Percentiles rank a stretch among this genome's conserved stretches.
These are phyloP conservation scores for Purpureocillium lavendulum DNA, from an alignment of 2,329 filamentous ascomycete species.

Conservation along the genomic window DNA sequence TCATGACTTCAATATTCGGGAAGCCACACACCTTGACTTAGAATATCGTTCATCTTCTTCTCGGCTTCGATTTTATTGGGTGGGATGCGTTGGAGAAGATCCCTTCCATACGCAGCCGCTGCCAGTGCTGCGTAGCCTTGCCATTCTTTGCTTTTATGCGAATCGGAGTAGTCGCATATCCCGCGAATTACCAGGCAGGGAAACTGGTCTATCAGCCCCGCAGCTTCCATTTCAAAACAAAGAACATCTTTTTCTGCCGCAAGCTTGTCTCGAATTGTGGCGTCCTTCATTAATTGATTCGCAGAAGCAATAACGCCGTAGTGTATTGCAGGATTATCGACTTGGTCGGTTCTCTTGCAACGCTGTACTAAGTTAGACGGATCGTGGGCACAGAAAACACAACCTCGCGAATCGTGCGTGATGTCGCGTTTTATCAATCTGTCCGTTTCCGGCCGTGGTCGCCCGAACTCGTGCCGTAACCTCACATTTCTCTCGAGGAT, in stretches of 20 bases:
- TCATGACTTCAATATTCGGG: too few species aligned
- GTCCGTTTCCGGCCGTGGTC: too few species aligned
- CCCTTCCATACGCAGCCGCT: conserved; percentile 17
- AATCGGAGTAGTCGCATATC: conserved; percentile 25
- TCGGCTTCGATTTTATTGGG: too few species aligned
- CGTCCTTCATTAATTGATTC: neutral
- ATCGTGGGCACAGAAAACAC: conserved; percentile 5
- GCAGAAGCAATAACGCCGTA: neutral
- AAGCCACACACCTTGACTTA: too few species aligned
- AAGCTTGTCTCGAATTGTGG: neutral
- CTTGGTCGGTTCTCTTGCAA: neutral
- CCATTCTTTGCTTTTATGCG: conserved; percentile 15
- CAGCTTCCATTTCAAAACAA: conserved; percentile 19
- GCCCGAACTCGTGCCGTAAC: too few species aligned
- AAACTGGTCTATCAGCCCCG: conserved; percentile 17
- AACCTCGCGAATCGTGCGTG: too few species aligned
- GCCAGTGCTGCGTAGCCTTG: conserved; percentile 14
- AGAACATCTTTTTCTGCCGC: neutral
- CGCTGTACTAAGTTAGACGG: neutral
- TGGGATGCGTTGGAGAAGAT: conserved; percentile 8
- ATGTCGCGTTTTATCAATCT: too few species aligned
- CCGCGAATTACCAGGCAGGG: conserved; percentile 22
- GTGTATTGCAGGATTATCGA: neutral
- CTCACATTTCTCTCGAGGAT: too few species aligned
- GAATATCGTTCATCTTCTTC: too few species aligned